phyloP scores from a whole-genome alignment of 768 basidiomycete genomes.

The Hypholoma sublateritium region DNA sequence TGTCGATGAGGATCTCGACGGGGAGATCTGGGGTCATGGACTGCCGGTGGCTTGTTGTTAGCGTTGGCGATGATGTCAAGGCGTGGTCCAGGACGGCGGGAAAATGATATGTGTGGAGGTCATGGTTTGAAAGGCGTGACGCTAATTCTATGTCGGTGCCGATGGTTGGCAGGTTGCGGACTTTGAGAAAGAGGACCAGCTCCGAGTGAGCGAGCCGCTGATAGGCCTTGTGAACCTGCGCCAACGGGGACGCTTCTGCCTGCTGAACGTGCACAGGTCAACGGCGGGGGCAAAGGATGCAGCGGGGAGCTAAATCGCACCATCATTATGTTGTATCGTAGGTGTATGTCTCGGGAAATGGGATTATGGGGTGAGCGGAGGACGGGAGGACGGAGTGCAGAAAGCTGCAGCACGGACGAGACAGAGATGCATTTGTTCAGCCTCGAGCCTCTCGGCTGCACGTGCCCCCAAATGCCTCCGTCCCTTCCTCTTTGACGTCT shows the following conservation, averaged over 20 bases:
- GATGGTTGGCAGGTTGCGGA: constrained; percentile 64
- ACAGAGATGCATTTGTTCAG: constrained; percentile 2
- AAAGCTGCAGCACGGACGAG: neutral
- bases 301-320: neutral
- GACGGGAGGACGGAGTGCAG: neutral
- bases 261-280: constrained; percentile 19
- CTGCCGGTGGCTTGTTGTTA: constrained; percentile 26
- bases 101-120: constrained; percentile 72
- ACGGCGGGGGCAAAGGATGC: neutral
- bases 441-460: neutral
- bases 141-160: constrained; percentile 68
- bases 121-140: constrained; percentile 70
- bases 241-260: constrained; percentile 36
- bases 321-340: neutral
- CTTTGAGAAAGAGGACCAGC: constrained; percentile 73
- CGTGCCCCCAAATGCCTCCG: neutral
- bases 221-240: constrained; percentile 68
- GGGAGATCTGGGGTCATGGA: constrained; percentile 62
- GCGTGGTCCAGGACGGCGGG: constrained; percentile 30
- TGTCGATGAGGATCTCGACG: constrained; percentile 72
- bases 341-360: neutral
- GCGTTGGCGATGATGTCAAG: constrained; percentile 29
- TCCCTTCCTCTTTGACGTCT: neutral
- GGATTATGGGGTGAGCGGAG: neutral
- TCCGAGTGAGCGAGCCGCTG: constrained; percentile 64